Evolutionary conservation across 2,329 filamentous ascomycete genomes (phyloP), one percentile per base, ranked within the genome.

Genomic region (Chaetomium sp.): DNA sequence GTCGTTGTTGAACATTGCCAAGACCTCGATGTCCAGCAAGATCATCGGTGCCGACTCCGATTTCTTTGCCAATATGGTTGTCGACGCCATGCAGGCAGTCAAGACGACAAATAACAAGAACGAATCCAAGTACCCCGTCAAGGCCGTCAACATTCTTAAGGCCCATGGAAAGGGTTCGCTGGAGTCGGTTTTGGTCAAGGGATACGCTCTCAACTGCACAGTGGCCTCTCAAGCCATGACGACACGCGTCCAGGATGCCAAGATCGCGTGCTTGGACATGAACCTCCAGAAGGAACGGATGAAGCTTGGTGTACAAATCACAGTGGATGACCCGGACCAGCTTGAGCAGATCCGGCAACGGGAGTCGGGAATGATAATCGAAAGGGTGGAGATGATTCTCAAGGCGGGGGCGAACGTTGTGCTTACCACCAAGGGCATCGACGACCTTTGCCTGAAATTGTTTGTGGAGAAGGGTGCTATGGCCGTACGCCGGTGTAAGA

Each of bases 21-120:
- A 92, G 79, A 99, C 94, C 19, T 96, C 91, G 68, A 99, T 99
- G 92, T 96, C 91, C 52, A 95, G 89, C 79, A 99, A 99, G 78
- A 95, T 99, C 69, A 97, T 99, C 70, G 94, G 94, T 56, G 78
- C 88, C 55, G 94, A 99, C 74, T 91, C 89, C 10, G 91, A 96
- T 62, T 99, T 99, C 78, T 99, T 99, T 69, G 85, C 92, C 65
- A 88, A 94, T 74, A 95, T 99, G 87, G 91, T 91, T 10, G 94
- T 99, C 50, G 92, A 99, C 72, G 91, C 89, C 62, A 96, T 99
- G 80, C 85, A 88, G 70, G 88, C 91, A 53, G 94, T 99, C 68
- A 96, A 96, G 81, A 85, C 87, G 46, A 89, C 87, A 58, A 96
- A 96, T 76, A 91, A 88, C 76, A 86, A 86, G 74, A 87, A 83